Percentiles rank a stretch among this genome's conserved stretches.
phyloP scores from a whole-genome alignment of 2,329 filamentous ascomycete genomes.

The Aspergillus chevalieri region DNA sequence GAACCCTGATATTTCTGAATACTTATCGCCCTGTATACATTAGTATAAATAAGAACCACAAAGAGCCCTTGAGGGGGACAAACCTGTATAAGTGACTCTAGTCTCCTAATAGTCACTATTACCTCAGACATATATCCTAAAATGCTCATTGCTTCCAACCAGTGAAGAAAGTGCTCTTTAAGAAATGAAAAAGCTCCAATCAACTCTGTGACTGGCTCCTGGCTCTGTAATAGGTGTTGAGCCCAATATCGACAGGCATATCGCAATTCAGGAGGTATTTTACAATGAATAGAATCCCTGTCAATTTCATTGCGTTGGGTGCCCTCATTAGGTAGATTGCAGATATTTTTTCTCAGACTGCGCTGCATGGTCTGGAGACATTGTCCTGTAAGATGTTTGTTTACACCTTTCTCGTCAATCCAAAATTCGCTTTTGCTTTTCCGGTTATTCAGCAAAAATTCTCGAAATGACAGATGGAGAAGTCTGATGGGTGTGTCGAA shows the following conservation, averaged over 20 bases:
- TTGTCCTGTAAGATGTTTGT: slow-evolving; percentile 19
- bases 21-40: neutral
- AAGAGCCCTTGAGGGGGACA: neutral
- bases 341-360: slow-evolving; percentile 12
- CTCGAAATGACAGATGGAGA: slow-evolving; percentile 8
- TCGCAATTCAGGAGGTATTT: slow-evolving; percentile 16
- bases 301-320: slow-evolving; percentile 5
- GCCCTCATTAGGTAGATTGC: slow-evolving; percentile 4
- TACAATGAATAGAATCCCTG: too few relatives aligned
- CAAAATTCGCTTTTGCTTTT: neutral
- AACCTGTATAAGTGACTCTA: neutral
- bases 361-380: slow-evolving; percentile 19
- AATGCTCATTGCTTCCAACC: slow-evolving; percentile 3
- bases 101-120: neutral
- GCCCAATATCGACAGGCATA: slow-evolving; percentile 24
- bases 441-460: slow-evolving; percentile 1
- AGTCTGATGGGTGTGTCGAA: slow-evolving; percentile 10
- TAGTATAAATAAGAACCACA: neutral
- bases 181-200: slow-evolving; percentile 1
- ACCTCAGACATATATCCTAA: slow-evolving; percentile 1
- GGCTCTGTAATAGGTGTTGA: slow-evolving; percentile 16
- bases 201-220: slow-evolving; percentile 2
- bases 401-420: slow-evolving; percentile 21
- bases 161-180: slow-evolving; percentile 2
- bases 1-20: neutral